phyloP scores from a whole-genome alignment of 495 filamentous ascomycete genomes.

The Aspergillus incahuasiensis region DNA sequence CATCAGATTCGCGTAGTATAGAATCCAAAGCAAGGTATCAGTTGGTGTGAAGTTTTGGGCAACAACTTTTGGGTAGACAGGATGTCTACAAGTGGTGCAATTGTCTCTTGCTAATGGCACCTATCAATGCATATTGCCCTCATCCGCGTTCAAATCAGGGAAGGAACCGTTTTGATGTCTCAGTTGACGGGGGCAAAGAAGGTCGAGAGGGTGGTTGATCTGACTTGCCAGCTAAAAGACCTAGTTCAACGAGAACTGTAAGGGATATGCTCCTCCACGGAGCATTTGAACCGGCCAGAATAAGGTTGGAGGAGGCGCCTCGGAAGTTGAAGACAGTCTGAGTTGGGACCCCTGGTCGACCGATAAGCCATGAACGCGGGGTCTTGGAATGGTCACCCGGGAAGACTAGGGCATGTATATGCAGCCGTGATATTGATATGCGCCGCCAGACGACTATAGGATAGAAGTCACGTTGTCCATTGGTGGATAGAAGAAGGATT shows the following conservation, averaged over 20 bases:
- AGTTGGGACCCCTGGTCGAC: slow-evolving; percentile 1
- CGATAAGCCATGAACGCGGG: neutral
- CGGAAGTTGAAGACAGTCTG: neutral
- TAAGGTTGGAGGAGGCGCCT: slow-evolving; percentile 5
- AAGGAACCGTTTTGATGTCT: too few relatives aligned
- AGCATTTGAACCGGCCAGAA: neutral
- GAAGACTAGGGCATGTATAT: neutral
- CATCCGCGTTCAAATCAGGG: too few relatives aligned
- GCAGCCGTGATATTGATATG: neutral
- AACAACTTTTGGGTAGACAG: too few relatives aligned
- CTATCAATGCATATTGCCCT: too few relatives aligned
- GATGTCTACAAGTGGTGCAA: too few relatives aligned
- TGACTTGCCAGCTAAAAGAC: neutral
- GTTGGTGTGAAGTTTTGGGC: too few relatives aligned
- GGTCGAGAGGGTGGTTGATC: neutral
- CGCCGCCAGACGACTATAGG: neutral
- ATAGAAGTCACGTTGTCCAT: neutral
- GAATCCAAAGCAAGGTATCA: too few relatives aligned
- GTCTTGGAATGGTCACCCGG: neutral
- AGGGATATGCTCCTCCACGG: neutral
- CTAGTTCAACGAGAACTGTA: neutral
- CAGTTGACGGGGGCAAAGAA: too few relatives aligned
- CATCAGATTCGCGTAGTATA: too few relatives aligned
- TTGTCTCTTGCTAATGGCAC: too few relatives aligned
- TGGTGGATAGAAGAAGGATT: neutral